Conservation (phyloP, 2,329 filamentous ascomycete species). For the Volutella citrinella region DNA sequence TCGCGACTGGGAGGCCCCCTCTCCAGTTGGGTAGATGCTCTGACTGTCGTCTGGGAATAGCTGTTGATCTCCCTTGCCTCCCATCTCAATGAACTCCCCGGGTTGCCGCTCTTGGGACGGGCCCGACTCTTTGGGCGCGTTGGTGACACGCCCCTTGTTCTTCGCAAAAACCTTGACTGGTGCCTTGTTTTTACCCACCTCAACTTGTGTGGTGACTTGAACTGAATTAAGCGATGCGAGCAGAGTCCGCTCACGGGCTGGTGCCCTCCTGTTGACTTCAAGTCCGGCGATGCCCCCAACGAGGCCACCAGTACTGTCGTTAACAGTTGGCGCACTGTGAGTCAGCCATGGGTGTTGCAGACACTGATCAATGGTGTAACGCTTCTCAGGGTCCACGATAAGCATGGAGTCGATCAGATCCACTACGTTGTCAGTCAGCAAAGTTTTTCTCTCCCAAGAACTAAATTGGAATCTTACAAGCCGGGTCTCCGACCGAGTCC, state of each 20-base stretch:
- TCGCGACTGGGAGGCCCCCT: constrained; percentile 26
- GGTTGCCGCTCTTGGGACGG: constrained; percentile 67
- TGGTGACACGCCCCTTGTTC: constrained; percentile 49
- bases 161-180: constrained; percentile 74
- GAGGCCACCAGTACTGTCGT: constrained; percentile 88
- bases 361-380: constrained; percentile 88
- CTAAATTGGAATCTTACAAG: constrained; percentile 45
- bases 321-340: constrained; percentile 55
- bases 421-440: constrained; percentile 40
- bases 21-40: constrained; percentile 45
- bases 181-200: constrained; percentile 53
- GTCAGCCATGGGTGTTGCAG: constrained; percentile 89
- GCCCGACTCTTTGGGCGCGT: constrained; percentile 53
- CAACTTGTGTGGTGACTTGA: constrained; percentile 48
- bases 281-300: constrained; percentile 81
- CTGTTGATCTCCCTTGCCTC: constrained; percentile 79
- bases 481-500: constrained; percentile 61
- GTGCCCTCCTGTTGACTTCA: constrained; percentile 79
- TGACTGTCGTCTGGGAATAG: constrained; percentile 65
- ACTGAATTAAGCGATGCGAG: constrained; percentile 80
- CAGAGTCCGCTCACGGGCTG: constrained; percentile 79
- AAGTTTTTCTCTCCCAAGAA: background rate
- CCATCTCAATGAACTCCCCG: constrained; percentile 78
- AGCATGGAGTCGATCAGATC: constrained; percentile 96
- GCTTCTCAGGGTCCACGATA: constrained; percentile 76